A percentile compares a stretch with the other conserved stretches of the same genome.
Evolutionary conservation across 208 protist genomes (phyloP).

Genomic region (Giardia muris): DNA sequence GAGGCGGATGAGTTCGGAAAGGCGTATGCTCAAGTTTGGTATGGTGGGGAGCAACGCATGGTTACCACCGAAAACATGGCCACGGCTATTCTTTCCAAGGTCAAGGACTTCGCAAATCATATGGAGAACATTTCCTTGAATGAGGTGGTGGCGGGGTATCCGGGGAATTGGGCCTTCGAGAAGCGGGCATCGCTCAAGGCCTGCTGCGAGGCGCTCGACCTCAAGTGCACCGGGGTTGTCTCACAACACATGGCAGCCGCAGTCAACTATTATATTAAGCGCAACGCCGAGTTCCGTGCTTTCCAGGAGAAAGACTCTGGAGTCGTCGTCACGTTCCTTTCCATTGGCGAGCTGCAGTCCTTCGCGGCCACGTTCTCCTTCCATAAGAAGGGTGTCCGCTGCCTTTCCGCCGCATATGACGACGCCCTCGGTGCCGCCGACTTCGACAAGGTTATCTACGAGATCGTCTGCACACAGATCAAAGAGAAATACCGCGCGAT

Average conservation of each 20-base stretch:
- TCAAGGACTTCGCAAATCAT: neutral
- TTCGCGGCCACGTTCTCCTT: neutral
- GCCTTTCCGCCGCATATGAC: neutral
- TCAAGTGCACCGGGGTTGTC: constrained; percentile 6
- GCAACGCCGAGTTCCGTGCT: neutral
- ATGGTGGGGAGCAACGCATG: neutral
- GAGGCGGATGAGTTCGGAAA: neutral
- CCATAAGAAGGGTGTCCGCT: constrained; percentile 12
- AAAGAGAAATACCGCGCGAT: neutral
- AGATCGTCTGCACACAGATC: neutral
- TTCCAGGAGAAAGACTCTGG: neutral
- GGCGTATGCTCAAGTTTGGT: neutral
- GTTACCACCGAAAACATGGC: constrained; percentile 12
- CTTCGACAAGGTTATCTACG: neutral
- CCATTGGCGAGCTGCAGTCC: constrained; percentile 22
- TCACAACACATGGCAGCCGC: neutral
- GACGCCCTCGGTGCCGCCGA: neutral
- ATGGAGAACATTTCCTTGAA: neutral
- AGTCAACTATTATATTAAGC: constrained; percentile 14
- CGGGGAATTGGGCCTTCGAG: neutral
- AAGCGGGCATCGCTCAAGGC: neutral
- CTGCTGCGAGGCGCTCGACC: neutral
- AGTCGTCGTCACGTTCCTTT: neutral
- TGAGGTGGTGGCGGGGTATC: neutral
- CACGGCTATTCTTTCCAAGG: constrained; percentile 7